Base-by-base conservation (phyloP, 208 protist genomes). In the Acanthamoeba royreba region DNA sequence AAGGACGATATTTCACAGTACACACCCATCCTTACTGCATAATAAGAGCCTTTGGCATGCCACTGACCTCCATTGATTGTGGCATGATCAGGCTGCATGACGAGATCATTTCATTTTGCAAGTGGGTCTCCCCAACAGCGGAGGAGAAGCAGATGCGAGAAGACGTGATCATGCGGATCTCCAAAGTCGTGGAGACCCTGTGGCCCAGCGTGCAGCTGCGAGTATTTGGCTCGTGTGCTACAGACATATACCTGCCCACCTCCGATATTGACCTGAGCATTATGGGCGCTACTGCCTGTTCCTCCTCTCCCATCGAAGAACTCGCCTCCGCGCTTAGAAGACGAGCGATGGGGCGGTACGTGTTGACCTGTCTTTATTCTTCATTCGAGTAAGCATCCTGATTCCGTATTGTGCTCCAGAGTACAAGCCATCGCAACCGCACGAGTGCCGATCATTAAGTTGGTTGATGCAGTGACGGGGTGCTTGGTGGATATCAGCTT, bases 391-490 rank as follows among this genome's bases (percentile, higher is more conserved):
- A n/a, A n/a, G n/a, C n/a, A n/a, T n/a, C n/a, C n/a, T n/a, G n/a
- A n/a, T n/a, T n/a, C n/a, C n/a, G n/a, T n/a, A n/a, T n/a, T n/a
- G 58, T 66, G 13, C 17, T 13, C 7, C 33, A 42, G 42, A 43
- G 35, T 88, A 13, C 45, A 88, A 58, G n/a, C 28, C 87, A 92
- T 92, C 22, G 31, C 87, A 7, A 92, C 38, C 1, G 87, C 87
- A 19, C 63, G 72, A 7, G 87, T 92, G 87, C 87, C 87, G 31
- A 92, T 92, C 52, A 58, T 92, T 28, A 92, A 92, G 87, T 61
- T 92, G 43, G 42, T 47, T 28, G 87, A 92, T 28, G n/a, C n/a
- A 43, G 17, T 19, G 49, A 69, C 52, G 42, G 45, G 52, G 25
- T 79, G 66, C 28, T 25, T 58, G 22, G 87, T 92, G 5, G 87